Percentiles rank a stretch among this genome's conserved stretches.
These are phyloP conservation scores for Haplosporangium sp. DNA, from an alignment of 371 early-diverging fungal genomes.

Conservation along the genomic window DNA sequence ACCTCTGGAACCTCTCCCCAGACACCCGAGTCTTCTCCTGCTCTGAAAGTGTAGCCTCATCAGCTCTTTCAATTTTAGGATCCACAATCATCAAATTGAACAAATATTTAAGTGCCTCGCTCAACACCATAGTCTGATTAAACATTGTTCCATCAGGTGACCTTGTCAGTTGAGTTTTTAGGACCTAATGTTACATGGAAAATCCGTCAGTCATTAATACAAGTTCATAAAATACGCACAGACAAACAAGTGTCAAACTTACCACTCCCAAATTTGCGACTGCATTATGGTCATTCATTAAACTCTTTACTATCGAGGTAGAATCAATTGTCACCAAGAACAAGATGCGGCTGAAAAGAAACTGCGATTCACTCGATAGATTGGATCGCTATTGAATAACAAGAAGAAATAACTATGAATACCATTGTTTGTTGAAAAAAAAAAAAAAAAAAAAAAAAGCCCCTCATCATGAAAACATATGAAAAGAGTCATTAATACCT, in stretches of 20 bases:
- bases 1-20: constrained; percentile 53
- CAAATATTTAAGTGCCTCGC: constrained; percentile 70
- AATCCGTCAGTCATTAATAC: too few species aligned
- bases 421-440: background rate
- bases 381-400: constrained; percentile 29
- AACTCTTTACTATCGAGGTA: constrained; percentile 55
- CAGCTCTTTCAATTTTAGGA: constrained; percentile 37
- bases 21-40: constrained; percentile 25
- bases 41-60: constrained; percentile 14
- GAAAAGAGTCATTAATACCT: constrained; percentile 13
- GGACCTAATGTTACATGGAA: constrained; percentile 4
- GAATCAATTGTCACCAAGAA: constrained; percentile 69
- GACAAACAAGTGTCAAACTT: constrained; percentile 2
- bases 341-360: constrained; percentile 66
- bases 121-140: constrained; percentile 60
- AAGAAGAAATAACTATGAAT: too few species aligned
- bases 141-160: constrained; percentile 54
- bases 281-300: constrained; percentile 59
- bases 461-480: too few species aligned
- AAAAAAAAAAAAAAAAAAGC: background rate
- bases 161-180: constrained; percentile 43
- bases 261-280: constrained; percentile 60
- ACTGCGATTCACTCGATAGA: constrained; percentile 64
- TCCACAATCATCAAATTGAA: constrained; percentile 68
- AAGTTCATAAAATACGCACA: too few species aligned